Percentiles rank a stretch among this genome's conserved stretches.
phyloP scores from a whole-genome alignment of 257 asterid species.

The Solanum verrucosum region DNA sequence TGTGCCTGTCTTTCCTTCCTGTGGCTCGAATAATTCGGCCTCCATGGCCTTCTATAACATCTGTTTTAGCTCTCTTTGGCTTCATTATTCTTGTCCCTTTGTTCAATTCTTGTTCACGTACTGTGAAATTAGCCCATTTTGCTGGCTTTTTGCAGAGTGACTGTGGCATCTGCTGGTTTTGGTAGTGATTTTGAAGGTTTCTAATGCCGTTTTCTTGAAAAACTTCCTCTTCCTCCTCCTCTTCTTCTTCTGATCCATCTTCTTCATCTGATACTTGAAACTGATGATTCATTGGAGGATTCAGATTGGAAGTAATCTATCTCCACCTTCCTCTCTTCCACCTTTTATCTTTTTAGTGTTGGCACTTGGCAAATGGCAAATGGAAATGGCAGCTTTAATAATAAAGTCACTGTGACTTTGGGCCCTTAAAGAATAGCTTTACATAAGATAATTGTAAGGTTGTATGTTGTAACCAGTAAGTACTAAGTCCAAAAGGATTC shows the following conservation, averaged over 20 bases:
- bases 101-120: background rate
- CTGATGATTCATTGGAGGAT: background rate
- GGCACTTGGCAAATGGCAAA: background rate
- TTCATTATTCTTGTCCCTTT: background rate
- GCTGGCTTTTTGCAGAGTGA: background rate
- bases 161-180: background rate
- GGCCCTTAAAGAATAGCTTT: background rate
- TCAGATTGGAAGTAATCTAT: background rate
- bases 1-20: constrained; percentile 95
- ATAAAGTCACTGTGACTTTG: background rate
- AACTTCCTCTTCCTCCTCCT: background rate
- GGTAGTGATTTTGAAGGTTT: background rate
- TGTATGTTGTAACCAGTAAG: background rate
- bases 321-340: background rate
- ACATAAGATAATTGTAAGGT: background rate
- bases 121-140: background rate
- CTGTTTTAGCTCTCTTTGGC: constrained; percentile 1
- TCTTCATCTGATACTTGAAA: background rate
- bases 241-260: background rate
- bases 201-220: background rate
- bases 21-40: constrained; percentile 92
- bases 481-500: background rate
- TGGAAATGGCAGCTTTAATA: background rate
- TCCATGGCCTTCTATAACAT: constrained; percentile 86
- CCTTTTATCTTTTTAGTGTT: background rate